A percentile compares a stretch with the other conserved stretches of the same genome.
These are phyloP conservation scores for Calonectria ilicicola DNA, from an alignment of 2,329 filamentous ascomycete genomes.

Conservation along the genomic window DNA sequence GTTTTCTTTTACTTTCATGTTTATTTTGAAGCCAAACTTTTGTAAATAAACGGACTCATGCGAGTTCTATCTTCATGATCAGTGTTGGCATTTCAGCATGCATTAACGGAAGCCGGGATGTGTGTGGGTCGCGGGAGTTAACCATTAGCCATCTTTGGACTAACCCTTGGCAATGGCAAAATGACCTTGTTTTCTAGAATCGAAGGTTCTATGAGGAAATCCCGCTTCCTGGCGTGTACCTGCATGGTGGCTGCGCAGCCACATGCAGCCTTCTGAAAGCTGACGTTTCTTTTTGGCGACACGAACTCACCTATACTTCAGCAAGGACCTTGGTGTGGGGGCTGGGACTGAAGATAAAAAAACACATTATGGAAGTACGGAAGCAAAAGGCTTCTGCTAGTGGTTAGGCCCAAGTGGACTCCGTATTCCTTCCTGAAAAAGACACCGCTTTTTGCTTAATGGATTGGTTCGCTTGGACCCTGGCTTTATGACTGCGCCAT, in stretches of 20 bases:
- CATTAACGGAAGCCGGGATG: background rate
- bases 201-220: background rate
- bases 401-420: background rate
- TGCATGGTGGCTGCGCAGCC: background rate
- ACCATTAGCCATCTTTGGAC: background rate
- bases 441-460: background rate
- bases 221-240: background rate
- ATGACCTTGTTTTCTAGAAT: background rate
- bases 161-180: background rate
- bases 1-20: background rate
- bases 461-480: background rate
- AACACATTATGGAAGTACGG: background rate
- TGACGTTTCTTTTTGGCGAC: background rate
- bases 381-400: background rate
- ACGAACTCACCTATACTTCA: background rate
- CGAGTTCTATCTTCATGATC: background rate
- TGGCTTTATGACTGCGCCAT: background rate
- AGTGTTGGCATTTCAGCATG: background rate
- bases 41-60: background rate
- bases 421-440: background rate
- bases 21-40: background rate
- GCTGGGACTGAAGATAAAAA: background rate
- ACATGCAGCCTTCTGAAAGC: background rate
- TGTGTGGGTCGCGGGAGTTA: background rate
- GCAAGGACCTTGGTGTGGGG: background rate